Base-by-base conservation (phyloP, 2,329 filamentous ascomycete genomes). In the Sporothrix sp. region DNA sequence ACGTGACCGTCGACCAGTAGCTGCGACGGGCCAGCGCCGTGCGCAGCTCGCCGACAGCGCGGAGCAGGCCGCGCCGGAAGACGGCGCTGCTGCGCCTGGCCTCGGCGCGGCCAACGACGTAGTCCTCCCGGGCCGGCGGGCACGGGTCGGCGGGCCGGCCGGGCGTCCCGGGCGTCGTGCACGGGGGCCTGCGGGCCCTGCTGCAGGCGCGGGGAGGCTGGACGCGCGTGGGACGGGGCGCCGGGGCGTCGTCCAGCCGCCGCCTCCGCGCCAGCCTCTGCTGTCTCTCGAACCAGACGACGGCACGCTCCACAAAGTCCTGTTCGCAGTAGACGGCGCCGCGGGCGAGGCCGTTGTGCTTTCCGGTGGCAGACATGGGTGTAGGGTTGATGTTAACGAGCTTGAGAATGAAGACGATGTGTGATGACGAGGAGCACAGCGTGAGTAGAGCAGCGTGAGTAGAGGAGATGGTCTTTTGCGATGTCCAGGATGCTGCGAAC, bases 291-390 rank as follows among this genome's bases (percentile, higher is more conserved):
- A 50, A 54, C 54, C 54, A 56, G 27, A 50, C 54, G 1, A 16
- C 32, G 3, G 49, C 47, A 1, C 54, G 48, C 13, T 20, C 21
- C 18, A 27, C 42, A 16, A 56, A 56, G 16, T 49, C 52, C 8
- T 30, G n/a, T 13, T 39, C 45, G 36, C 54, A 56, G 52, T 56
- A 56, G 13, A 50, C 52, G 5, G 25, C 16, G n/a, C 51, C 51
- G 11, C 53, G 53, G 23, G 16, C 18, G 2, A 54, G 20, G 37
- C 36, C 11, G 20, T 42, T 23, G 16, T 23, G 35, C 23, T 23
- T 21, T 44, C 4, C 27, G 27, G 23, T 42, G 35, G 43, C 21
- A 16, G 13, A 11, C 50, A 48, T 32, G 2, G 44, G 23, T n/a
- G 30, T 35, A 21, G 27, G n/a, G n/a, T n/a, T n/a, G n/a, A n/a